Evolutionary conservation across 2,329 filamentous ascomycete genomes (phyloP), one percentile per base, ranked within the genome.

Genomic region (Cladophialophora chaetospira): DNA sequence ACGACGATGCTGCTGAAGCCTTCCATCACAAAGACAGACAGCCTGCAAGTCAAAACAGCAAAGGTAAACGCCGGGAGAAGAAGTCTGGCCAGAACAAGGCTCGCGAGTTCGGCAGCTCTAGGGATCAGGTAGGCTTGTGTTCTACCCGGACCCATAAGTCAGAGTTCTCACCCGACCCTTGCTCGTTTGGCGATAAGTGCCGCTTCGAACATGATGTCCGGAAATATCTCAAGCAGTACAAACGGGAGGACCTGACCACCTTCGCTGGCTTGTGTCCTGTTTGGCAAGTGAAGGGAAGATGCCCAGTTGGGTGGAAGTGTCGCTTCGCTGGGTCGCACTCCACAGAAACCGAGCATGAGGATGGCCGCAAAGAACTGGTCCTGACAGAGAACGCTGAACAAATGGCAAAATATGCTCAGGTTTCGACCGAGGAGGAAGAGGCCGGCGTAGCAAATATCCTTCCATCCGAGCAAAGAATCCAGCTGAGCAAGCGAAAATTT

Each of bases 241-340:
- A 93, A 63, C 85, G 90, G 42, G 84, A 84, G 58, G 90, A 97
- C 68, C 79, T 97, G 35, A 81, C 82, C 4, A 90, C 88, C 0
- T 88, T 96, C 67, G 81, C 79, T 38, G 88, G 89, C 5, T 79
- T 87, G 60, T 99, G 94, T 68, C 93, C 92, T 0, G 82, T 96
- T 6, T 97, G 85, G 72, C 86, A 89, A 63, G 78, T 79, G 13
- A 83, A 87, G 62, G 92, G 92, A 10, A 84, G 80, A 60, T 99
- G 94, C 67, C 81, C 83, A 46, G 84, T 88, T 11, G 94, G 94
- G 4, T 99, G 93, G 92, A 96, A 93, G 71, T 99, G 94, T 71
- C 88, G 93, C 19, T 96, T 97, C 69, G 88, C 90, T 29, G 82
- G 82, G 61, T 95, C 90, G 61, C 94, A 99, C 73, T 94, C 91